A percentile compares a stretch with the other conserved stretches of the same genome.
Conservation (phyloP, 139 green algal genomes). For the Astrephomene gubernaculifera region DNA sequence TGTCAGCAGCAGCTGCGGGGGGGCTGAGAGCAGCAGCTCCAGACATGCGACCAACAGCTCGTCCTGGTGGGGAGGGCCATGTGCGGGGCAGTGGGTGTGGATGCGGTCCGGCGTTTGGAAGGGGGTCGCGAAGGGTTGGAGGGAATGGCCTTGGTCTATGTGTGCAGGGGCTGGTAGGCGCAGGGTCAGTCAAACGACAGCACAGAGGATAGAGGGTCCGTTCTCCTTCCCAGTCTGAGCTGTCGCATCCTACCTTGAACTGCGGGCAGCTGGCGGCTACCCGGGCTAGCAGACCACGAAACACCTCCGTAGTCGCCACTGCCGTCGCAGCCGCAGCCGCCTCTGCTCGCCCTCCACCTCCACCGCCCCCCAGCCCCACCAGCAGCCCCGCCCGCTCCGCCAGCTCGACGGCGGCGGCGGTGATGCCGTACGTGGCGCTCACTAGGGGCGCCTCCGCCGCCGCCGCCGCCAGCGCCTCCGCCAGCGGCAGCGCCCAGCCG, state of each 20-base stretch:
- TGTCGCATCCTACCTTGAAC: slow-evolving; percentile 49
- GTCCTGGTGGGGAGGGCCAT: neutral
- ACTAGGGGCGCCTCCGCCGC: slow-evolving; percentile 28
- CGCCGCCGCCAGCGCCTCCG: slow-evolving; percentile 5
- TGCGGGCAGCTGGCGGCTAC: slow-evolving; percentile 14
- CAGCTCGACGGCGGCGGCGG: neutral
- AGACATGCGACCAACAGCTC: slow-evolving; percentile 35
- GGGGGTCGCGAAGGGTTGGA: neutral
- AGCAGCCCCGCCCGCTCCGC: slow-evolving; percentile 3
- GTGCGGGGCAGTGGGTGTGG: neutral
- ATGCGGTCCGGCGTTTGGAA: neutral
- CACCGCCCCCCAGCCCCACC: neutral
- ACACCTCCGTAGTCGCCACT: slow-evolving; percentile 7
- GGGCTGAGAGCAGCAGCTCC: slow-evolving; percentile 25
- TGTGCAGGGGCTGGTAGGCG: too few relatives aligned
- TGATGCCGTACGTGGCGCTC: slow-evolving; percentile 23
- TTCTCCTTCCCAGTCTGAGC: too few relatives aligned
- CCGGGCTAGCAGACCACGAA: neutral
- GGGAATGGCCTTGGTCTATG: neutral
- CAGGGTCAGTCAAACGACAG: neutral
- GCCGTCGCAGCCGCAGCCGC: neutral
- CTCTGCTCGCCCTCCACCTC: neutral
- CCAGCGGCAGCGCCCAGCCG: slow-evolving; percentile 20
- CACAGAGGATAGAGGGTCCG: neutral
- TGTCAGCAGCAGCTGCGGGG: neutral